Percentiles rank a stretch among this genome's conserved stretches.
Conservation (phyloP, 1,284 basidiomycete species). For the Apiotrichum akiyoshidainum region DNA sequence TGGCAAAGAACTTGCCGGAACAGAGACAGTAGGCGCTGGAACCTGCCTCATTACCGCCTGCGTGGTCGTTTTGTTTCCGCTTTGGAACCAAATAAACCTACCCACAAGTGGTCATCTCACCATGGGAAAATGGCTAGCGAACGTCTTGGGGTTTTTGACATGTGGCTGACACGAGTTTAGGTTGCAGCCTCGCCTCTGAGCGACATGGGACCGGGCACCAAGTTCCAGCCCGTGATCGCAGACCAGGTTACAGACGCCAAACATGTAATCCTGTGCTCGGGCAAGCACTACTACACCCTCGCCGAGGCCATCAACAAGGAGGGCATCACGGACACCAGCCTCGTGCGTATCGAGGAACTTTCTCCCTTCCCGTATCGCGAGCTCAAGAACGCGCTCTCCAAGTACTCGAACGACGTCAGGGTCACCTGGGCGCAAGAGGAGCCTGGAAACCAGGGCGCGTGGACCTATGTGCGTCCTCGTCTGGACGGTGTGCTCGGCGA, state of each 20-base stretch:
- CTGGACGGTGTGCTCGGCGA: constrained; percentile 57
- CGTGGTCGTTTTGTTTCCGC: not conserved
- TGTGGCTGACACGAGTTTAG: constrained; percentile 51
- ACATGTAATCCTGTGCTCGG: constrained; percentile 56
- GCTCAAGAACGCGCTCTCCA: constrained; percentile 55
- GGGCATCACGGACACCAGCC: constrained; percentile 58
- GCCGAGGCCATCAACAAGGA: constrained; percentile 62
- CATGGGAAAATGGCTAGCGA: no score
- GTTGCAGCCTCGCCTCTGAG: constrained; percentile 67
- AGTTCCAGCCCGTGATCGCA: constrained; percentile 68
- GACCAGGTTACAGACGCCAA: constrained; percentile 50
- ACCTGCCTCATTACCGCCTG: not conserved
- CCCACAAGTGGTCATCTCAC: no score
- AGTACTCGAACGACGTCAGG: constrained; percentile 55
- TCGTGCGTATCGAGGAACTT: constrained; percentile 77
- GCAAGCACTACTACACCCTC: constrained; percentile 85
- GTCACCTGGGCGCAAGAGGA: constrained; percentile 77
- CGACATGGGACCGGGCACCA: constrained; percentile 63
- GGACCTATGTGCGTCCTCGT: constrained; percentile 62
- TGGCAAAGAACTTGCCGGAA: no score
- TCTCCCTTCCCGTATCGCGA: constrained; percentile 74
- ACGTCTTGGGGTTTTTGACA: not conserved
- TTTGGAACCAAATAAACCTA: not conserved
- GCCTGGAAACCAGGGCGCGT: constrained; percentile 78
- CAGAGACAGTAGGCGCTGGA: no score